Evolutionary conservation across 305 asterid species (phyloP), one percentile per base, ranked within the genome.

Genomic region (Fraxinus platypoda): DNA sequence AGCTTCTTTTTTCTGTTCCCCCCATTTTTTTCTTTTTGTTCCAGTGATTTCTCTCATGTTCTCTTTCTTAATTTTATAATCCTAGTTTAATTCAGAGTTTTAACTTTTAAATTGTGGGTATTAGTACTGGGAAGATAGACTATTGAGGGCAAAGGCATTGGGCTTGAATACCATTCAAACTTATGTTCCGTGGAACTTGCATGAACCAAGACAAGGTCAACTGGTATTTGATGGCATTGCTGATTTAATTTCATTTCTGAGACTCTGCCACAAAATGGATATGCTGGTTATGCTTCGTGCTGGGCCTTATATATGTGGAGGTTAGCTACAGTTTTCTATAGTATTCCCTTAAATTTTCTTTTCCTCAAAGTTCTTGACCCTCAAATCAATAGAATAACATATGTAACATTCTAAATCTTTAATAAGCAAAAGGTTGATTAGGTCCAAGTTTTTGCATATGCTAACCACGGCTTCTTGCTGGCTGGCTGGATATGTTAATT

Each of bases 281-380:
- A 85, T 95, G 82, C 84, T 95, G 88, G 99, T 95, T 86, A 90
- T 95, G 98, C 93, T 95, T 83, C 97, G 98, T 76, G 89, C 93
- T 78, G 98, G 99, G 66, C 98, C 99, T 78, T 95, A 95, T 75
- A 95, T 94, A 19, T 94, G 98, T 90, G 98, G 92, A 87, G 99
- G 99, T 95, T 81, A 88, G 98, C 81, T 75, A 25, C 17, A 57
- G 19, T 70, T 72, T 46, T 13, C n/a, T 81, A 17, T 26, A 38
- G 78, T 13, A 33, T 82, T 64, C 62, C 21, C 31, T 33, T 38
- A 21, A 11, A 15, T n/a, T 17, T 49, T 78, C 30, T 70, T 46
- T 78, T 76, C 26, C 11, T 11, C 31, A 35, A 57, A 11, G 38
- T 34, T 35, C 21, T 62, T 59, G 52, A 64, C 43, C 79, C 15